These are phyloP conservation scores for Microthyrium microscopicum DNA, from an alignment of 2,329 filamentous ascomycete genomes.

Conservation along the genomic window DNA sequence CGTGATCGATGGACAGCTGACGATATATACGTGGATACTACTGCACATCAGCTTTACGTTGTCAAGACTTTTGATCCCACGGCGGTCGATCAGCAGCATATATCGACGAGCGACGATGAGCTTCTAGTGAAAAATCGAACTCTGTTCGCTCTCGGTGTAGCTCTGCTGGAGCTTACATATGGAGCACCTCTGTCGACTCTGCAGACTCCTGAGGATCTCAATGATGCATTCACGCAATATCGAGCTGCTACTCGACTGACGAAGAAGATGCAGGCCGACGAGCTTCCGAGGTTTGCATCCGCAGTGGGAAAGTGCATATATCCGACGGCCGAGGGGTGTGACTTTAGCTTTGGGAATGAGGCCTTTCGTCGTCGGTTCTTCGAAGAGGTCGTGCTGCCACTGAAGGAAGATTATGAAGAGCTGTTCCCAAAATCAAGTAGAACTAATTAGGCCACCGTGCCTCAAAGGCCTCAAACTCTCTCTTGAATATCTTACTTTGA, in stretches of 20 bases:
- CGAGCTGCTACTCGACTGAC: background rate
- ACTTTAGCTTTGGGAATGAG: too few relatives aligned
- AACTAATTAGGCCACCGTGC: too few relatives aligned
- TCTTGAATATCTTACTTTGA: too few relatives aligned
- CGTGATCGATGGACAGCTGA: slow-evolving; percentile 8
- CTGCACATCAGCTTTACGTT: slow-evolving; percentile 1
- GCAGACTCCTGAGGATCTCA: slow-evolving; percentile 8
- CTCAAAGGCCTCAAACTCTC: too few relatives aligned
- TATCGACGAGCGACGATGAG: background rate
- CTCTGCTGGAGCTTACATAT: slow-evolving; percentile 11
- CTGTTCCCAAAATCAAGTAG: too few relatives aligned
- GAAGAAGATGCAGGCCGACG: too few relatives aligned
- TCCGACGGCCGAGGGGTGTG: too few relatives aligned
- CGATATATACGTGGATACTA: slow-evolving; percentile 7
- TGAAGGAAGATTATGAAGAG: too few relatives aligned
- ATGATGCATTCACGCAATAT: slow-evolving; percentile 4
- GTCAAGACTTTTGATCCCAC: background rate
- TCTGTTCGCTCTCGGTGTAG: slow-evolving; percentile 10
- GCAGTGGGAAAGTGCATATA: too few relatives aligned
- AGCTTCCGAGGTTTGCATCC: too few relatives aligned
- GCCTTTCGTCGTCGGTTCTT: too few relatives aligned
- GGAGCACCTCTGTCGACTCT: slow-evolving; percentile 5
- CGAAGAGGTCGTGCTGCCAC: too few relatives aligned
- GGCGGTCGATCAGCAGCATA: slow-evolving; percentile 1
- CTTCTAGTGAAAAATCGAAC: slow-evolving; percentile 8